phyloP scores from a whole-genome alignment of 495 filamentous ascomycete genomes.

The Lasiosphaeriaceae sp. region DNA sequence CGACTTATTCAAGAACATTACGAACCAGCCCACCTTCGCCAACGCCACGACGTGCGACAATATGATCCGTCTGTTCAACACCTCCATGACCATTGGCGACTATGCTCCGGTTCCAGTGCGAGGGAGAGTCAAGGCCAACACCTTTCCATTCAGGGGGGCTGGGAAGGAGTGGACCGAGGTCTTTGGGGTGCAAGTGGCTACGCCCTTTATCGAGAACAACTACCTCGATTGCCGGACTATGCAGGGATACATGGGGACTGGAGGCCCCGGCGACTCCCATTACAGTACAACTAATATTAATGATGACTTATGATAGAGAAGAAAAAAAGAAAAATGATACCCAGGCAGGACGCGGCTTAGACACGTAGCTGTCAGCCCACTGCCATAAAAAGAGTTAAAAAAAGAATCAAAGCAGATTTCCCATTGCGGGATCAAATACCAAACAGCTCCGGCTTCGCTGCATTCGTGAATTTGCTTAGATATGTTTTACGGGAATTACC shows the following conservation, averaged over 20 bases:
- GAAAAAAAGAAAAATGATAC: conserved; percentile 7
- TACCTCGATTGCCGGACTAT: conserved; percentile 32
- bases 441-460: no score
- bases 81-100: conserved; percentile 28
- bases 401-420: not conserved
- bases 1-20: conserved; percentile 36
- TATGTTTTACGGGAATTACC: no score
- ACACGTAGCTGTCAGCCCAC: not conserved
- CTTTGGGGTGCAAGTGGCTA: conserved; percentile 37
- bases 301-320: conserved; percentile 1
- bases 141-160: conserved; percentile 22
- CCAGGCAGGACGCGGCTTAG: not conserved
- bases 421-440: no score
- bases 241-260: conserved; percentile 27
- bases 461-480: no score
- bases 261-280: conserved; percentile 20
- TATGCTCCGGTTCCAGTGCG: conserved; percentile 28
- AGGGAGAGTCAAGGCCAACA: conserved; percentile 26
- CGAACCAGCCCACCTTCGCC: conserved; percentile 42
- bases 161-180: conserved; percentile 25
- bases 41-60: conserved; percentile 34
- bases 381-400: not conserved
- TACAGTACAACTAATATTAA: conserved; percentile 5
- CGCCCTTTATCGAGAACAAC: conserved; percentile 41
- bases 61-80: conserved; percentile 39